Evolutionary conservation across 139 green algal species (phyloP).

Genomic region (Chlorella sp.): DNA sequence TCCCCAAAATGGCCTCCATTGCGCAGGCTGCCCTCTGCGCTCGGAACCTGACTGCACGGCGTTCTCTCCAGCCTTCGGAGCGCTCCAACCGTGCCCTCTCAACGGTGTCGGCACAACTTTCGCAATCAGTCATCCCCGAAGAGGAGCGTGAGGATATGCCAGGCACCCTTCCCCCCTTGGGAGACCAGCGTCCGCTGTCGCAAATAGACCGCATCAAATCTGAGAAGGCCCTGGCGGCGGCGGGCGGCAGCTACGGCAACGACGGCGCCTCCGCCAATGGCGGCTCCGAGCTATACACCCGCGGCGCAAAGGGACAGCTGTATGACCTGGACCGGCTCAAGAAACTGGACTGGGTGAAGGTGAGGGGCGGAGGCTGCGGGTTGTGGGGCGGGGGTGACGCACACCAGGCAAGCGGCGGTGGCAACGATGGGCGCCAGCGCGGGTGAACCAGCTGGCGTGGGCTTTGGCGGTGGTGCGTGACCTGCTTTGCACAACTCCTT

Average conservation of each 20-base stretch:
- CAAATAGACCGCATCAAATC: background rate
- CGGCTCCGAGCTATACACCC: background rate
- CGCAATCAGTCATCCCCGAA: background rate
- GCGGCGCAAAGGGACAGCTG: constrained; percentile 8
- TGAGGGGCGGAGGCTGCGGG: background rate
- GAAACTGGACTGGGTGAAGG: constrained; percentile 27
- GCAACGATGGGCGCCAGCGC: background rate
- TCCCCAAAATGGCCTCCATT: too few species aligned
- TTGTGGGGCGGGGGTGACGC: background rate
- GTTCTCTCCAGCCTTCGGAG: too few species aligned
- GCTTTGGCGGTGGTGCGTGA: too few species aligned
- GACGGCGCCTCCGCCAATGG: background rate
- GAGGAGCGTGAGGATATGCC: background rate
- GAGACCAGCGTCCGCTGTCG: background rate
- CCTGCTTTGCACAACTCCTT: too few species aligned
- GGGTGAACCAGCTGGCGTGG: background rate
- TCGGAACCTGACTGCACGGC: too few species aligned
- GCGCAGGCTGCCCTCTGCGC: too few species aligned
- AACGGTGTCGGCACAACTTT: too few species aligned
- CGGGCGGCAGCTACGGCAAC: background rate
- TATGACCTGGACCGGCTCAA: constrained; percentile 13
- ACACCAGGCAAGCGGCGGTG: background rate
- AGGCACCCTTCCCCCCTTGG: background rate
- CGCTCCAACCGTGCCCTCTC: too few species aligned
- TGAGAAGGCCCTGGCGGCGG: constrained; percentile 2